Conservation (phyloP, 768 basidiomycete genomes). For the Mrakia blollopis region DNA sequence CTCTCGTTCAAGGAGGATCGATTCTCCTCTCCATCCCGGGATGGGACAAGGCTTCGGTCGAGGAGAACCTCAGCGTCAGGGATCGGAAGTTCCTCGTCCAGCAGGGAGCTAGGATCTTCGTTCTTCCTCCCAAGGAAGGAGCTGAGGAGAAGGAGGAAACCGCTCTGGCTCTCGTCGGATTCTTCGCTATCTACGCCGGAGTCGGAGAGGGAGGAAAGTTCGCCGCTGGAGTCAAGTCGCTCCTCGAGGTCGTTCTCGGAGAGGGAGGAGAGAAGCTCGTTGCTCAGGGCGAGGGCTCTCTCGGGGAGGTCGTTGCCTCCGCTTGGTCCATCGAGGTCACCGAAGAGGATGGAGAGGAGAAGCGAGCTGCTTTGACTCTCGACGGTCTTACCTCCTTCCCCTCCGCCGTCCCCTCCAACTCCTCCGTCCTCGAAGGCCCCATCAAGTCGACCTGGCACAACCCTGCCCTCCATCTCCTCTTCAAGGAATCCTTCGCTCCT, state of each 20-base stretch:
- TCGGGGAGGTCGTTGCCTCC: constrained; percentile 56
- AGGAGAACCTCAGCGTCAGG: constrained; percentile 58
- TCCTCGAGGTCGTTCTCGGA: constrained; percentile 50
- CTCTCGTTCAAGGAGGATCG: constrained; percentile 59
- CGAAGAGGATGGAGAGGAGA: constrained; percentile 41
- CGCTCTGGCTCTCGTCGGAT: constrained; percentile 58
- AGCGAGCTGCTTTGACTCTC: constrained; percentile 39
- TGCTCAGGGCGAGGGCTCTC: constrained; percentile 57
- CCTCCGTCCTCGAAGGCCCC: constrained; percentile 57
- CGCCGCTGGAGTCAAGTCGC: constrained; percentile 46
- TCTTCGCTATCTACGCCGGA: constrained; percentile 65
- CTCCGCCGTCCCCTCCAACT: constrained; percentile 54
- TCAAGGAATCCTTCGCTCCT: constrained; percentile 30
- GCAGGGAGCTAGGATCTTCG: constrained; percentile 49
- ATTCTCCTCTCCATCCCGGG: constrained; percentile 67
- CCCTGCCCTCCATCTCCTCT: constrained; percentile 57
- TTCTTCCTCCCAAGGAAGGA: constrained; percentile 40
- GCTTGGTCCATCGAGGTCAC: constrained; percentile 44
- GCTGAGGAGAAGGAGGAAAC: constrained; percentile 46
- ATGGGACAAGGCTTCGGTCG: constrained; percentile 71
- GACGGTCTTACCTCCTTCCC: constrained; percentile 30
- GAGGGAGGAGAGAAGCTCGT: constrained; percentile 44
- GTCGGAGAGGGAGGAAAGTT: constrained; percentile 34
- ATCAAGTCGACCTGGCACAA: constrained; percentile 58
- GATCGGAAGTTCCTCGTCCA: constrained; percentile 51